phyloP scores from a whole-genome alignment of 2,329 filamentous ascomycete genomes.

The Colletotrichum echinochloae region DNA sequence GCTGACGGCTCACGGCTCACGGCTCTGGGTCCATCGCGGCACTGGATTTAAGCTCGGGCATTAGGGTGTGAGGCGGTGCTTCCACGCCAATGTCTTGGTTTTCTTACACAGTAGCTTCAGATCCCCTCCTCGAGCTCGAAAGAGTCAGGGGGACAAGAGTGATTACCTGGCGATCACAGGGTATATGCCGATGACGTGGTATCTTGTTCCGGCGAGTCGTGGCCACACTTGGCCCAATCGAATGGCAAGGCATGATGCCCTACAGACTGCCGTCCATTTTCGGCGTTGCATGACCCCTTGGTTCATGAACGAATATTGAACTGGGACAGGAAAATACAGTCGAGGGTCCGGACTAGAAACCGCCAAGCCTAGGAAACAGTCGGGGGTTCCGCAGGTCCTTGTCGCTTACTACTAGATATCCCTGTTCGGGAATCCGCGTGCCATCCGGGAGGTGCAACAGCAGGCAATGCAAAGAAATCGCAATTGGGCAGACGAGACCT shows the following conservation, averaged over 20 bases:
- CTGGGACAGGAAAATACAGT: constrained; percentile 1
- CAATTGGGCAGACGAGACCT: constrained; percentile 18
- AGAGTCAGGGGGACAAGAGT: background rate
- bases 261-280: constrained; percentile 19
- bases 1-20: constrained; percentile 10
- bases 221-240: background rate
- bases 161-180: background rate
- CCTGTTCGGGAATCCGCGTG: constrained; percentile 15
- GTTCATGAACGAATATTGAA: constrained; percentile 20
- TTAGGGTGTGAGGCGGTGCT: background rate
- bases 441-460: constrained; percentile 2
- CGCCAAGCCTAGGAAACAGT: constrained; percentile 16
- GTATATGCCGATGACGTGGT: background rate
- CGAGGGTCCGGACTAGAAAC: constrained; percentile 7
- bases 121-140: background rate
- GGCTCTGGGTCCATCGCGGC: constrained; percentile 14
- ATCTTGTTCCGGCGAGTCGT: background rate
- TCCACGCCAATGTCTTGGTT: background rate
- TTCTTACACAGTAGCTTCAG: background rate
- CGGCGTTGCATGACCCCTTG: constrained; percentile 14
- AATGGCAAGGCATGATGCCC: background rate
- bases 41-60: constrained; percentile 29
- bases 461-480: constrained; percentile 11
- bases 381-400: background rate
- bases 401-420: background rate